A percentile compares a stretch with the other conserved stretches of the same genome.
Evolutionary conservation across 768 basidiomycete genomes (phyloP).

Genomic region (Podaxis sp.): DNA sequence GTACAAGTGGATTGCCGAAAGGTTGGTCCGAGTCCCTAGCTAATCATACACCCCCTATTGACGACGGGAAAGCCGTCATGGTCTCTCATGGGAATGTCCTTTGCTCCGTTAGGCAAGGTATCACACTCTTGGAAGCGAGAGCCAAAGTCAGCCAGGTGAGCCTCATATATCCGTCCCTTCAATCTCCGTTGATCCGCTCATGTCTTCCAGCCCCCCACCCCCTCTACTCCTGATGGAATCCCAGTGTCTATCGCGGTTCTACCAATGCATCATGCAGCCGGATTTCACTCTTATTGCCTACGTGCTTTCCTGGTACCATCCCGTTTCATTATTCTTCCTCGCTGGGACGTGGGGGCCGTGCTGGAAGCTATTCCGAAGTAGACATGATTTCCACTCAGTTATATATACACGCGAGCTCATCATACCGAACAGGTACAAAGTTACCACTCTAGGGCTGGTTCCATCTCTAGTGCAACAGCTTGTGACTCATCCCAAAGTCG

Average conservation of each 20-base stretch:
- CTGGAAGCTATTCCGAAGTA: constrained; percentile 60
- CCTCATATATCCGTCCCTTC: constrained; percentile 1
- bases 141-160: constrained; percentile 39
- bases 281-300: constrained; percentile 50
- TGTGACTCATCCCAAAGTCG: constrained; percentile 49
- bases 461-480: constrained; percentile 68
- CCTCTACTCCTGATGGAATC: constrained; percentile 40
- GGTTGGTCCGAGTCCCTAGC: constrained; percentile 33
- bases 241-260: constrained; percentile 55
- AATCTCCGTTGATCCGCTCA: not conserved
- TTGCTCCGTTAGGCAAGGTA: constrained; percentile 38
- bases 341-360: constrained; percentile 56
- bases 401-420: not conserved
- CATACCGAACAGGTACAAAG: constrained; percentile 44
- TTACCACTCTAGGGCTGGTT: constrained; percentile 48
- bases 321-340: constrained; percentile 53
- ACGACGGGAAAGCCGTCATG: constrained; percentile 54
- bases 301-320: constrained; percentile 43
- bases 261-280: constrained; percentile 69
- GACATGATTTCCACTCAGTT: constrained; percentile 16
- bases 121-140: constrained; percentile 27
- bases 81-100: constrained; percentile 65
- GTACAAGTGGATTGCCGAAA: constrained; percentile 75
- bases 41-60: not conserved
- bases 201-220: constrained; percentile 33